These are phyloP conservation scores for Cucumis sativus DNA, from an alignment of 306 rosid genomes.

Conservation along the genomic window Cucumber_9930_V3 NC_026660.2:18381501-18382000, in stretches of 20 bases:
- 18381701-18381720: constrained; percentile 58
- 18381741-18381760: constrained; percentile 43
- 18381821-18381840: constrained; percentile 30
- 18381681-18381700: constrained; percentile 20
- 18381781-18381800: constrained; percentile 46
- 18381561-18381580: constrained; percentile 50
- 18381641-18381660: constrained; percentile 70
- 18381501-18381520: constrained; percentile 52
- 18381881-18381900: constrained; percentile 26
- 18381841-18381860: constrained; percentile 73
- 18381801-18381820: constrained; percentile 45
- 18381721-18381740: constrained; percentile 39
- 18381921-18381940: no score
- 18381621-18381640: constrained; percentile 58
- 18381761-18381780: constrained; percentile 30
- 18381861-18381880: constrained; percentile 80
- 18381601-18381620: constrained; percentile 49
- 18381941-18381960: no score
- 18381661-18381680: constrained; percentile 25
- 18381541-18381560: constrained; percentile 40
- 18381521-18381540: constrained; percentile 36
- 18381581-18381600: constrained; percentile 21
- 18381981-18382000: constrained; percentile 51
- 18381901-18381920: no score
- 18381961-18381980: constrained; percentile 14